Conservation (phyloP, 2,329 filamentous ascomycete genomes). For the Xylaria sp. region DNA sequence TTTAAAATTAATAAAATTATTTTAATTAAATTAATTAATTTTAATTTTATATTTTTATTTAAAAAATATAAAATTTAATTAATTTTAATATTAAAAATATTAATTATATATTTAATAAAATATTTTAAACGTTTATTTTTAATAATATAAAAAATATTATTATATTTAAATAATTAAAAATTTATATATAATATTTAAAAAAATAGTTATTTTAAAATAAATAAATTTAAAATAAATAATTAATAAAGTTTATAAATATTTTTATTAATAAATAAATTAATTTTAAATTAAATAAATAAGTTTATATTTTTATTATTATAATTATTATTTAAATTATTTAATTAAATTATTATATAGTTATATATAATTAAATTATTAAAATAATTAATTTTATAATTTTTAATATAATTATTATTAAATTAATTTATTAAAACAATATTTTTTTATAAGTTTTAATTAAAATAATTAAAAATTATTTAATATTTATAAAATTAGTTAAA, state of each 20-base stretch:
- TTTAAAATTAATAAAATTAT: no score
- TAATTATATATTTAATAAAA: no score
- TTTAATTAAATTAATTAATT: no score
- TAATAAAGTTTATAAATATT: neutral
- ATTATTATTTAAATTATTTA: neutral
- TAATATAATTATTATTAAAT: no score
- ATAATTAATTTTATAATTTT: no score
- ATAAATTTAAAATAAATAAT: neutral
- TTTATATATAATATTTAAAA: neutral
- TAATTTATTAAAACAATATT: no score
- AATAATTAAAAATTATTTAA: neutral
- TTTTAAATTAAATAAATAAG: neutral
- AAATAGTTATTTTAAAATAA: conserved; percentile 1
- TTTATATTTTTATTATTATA: neutral
- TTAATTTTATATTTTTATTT: no score
- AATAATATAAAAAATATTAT: neutral
- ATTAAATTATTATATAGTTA: no score
- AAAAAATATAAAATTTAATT: no score
- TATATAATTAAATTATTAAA: no score
- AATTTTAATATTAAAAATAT: no score
- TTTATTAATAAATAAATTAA: neutral
- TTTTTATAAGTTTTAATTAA: no score
- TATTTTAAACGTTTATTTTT: neutral
- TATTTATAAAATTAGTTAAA: conserved; percentile 4
- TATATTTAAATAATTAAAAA: neutral